phyloP scores from a whole-genome alignment of 768 basidiomycete species.

The Russula brevipes region DNA sequence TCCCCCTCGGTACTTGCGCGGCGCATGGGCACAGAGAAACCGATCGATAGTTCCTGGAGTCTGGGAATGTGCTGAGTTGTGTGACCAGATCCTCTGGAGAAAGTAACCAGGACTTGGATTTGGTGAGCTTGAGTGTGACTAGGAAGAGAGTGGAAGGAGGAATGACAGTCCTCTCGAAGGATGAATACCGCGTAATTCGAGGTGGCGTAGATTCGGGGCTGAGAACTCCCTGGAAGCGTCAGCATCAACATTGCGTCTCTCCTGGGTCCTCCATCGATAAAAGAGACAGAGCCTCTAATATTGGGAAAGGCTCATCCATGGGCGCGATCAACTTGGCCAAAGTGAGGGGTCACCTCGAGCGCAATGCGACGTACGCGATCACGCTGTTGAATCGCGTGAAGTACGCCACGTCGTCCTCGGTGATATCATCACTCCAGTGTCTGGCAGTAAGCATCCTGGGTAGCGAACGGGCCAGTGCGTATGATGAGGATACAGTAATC shows the following conservation, averaged over 20 bases:
- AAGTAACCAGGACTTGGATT: background rate
- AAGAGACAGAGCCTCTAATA: background rate
- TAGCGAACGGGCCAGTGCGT: no score
- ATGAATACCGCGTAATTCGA: no score
- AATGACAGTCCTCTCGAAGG: no score
- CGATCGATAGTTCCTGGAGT: slow-evolving; percentile 9
- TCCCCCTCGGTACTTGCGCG: background rate
- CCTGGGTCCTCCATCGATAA: background rate
- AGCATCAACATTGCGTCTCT: no score
- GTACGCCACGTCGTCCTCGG: background rate
- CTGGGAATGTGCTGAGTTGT: background rate
- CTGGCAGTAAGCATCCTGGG: background rate
- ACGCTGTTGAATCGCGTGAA: background rate
- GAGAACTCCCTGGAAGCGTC: background rate
- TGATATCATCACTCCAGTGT: background rate
- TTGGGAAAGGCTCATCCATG: background rate
- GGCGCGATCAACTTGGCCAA: background rate
- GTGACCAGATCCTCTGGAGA: background rate
- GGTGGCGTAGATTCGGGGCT: no score
- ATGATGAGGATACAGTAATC: background rate
- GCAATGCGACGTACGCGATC: background rate
- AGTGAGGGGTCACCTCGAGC: background rate
- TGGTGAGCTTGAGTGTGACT: background rate
- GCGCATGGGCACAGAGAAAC: background rate
- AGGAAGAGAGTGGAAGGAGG: background rate